Evolutionary conservation across 2,329 filamentous ascomycete species (phyloP), one percentile per base, ranked within the genome.

Genomic region (Botrytis paeoniae): DNA sequence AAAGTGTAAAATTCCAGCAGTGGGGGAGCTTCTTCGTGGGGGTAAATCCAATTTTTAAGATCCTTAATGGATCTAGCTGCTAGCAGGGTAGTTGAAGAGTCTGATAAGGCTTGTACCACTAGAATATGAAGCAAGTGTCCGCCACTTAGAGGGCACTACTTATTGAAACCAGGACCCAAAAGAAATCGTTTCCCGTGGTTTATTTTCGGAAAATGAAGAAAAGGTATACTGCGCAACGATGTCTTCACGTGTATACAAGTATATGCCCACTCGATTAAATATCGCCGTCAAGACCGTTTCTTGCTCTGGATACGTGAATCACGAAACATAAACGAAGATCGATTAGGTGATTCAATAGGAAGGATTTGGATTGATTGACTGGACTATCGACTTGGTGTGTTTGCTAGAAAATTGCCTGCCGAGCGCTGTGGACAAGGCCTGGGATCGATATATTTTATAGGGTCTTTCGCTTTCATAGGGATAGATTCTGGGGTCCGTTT

Each of bases 111-210:
- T n/a, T 70, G 57, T 51, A 48, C 29, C 32, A 63, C 69, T 63
- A 57, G 29, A 39, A 51, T 32, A 70, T 70, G 63, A 62, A 70
- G 54, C 12, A 70, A 48, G 68, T 29, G 68, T 45, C 68, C 63
- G 45, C 63, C 63, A 37, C 63, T 37, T 37, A 41, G 57, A 70
- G 48, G 60, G 35, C 51, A 61, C 25, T 64, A 64, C 43, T 64
- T 71, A 71, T 71, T 64, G 59, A 54, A 71, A 48, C 32, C 57
- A 71, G 43, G 18, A 71, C 69, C 69, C 10, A 65, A 57, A 45
- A 10, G 25, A 62, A 64, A 65, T 22, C 32, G 22, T 39, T 71
- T 43, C 14, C 69, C 22, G n/a, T 65, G 25, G 6, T 43, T 43
- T 57, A 29, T 35, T 39, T 41, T 45, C 57, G 32, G 60, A 65